Evolutionary conservation across 2,329 filamentous ascomycete species (phyloP).

Genomic region (Penicillium sp.): DNA sequence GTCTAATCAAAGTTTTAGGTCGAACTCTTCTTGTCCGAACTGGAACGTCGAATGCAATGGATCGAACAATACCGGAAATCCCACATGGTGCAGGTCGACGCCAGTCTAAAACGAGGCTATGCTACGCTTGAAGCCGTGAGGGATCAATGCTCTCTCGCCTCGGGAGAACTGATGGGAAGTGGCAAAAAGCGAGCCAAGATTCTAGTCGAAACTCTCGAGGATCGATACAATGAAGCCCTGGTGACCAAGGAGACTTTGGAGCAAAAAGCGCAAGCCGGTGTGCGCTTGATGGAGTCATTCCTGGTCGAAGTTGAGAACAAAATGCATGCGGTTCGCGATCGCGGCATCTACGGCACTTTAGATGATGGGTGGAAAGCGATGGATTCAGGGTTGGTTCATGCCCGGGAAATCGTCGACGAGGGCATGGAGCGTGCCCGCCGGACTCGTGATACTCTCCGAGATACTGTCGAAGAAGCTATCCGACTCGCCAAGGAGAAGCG

Average conservation of each 20-base stretch:
- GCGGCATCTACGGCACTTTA: conserved; percentile 73
- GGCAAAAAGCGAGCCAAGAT: conserved; percentile 80
- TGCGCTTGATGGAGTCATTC: conserved; percentile 81
- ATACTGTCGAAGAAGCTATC: conserved; percentile 79
- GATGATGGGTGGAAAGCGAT: conserved; percentile 76
- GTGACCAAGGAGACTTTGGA: conserved; percentile 81
- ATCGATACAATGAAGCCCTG: conserved; percentile 80
- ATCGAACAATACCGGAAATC: conserved; percentile 85
- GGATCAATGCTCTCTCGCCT: conserved; percentile 82
- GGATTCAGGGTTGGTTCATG: conserved; percentile 72
- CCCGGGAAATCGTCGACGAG: conserved; percentile 73
- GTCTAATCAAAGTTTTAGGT: conserved; percentile 30
- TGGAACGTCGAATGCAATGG: conserved; percentile 82
- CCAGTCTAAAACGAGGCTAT: conserved; percentile 80
- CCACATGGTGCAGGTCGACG: conserved; percentile 75
- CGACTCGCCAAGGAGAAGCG: conserved; percentile 72
- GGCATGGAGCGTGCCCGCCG: conserved; percentile 78
- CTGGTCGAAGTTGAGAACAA: conserved; percentile 80
- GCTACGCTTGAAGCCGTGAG: conserved; percentile 81
- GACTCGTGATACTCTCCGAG: conserved; percentile 77
- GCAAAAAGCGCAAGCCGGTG: conserved; percentile 84
- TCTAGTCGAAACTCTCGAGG: conserved; percentile 88
- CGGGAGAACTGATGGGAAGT: conserved; percentile 83
- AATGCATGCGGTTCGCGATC: conserved; percentile 74
- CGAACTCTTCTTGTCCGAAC: conserved; percentile 63